Percentiles rank a stretch among this genome's conserved stretches.
Conservation (phyloP, 805 yeast genomes). For the Torulaspora microellipsoides region DNA sequence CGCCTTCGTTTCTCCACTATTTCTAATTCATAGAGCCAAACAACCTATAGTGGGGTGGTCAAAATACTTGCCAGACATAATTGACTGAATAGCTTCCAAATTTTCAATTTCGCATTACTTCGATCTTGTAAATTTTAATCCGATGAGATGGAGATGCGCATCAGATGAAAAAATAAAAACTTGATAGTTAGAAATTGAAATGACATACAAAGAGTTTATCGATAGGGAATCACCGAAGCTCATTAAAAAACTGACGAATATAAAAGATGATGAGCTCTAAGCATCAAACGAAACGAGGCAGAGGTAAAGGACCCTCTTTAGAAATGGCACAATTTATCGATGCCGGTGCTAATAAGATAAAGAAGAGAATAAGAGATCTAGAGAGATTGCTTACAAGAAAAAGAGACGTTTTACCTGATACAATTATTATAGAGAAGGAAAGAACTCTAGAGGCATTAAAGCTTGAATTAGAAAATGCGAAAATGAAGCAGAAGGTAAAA, state of each 20-base stretch:
- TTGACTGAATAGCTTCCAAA: too few species aligned
- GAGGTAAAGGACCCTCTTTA: slow-evolving; percentile 26
- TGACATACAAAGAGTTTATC: neutral
- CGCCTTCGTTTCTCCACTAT: too few species aligned
- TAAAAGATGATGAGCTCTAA: slow-evolving; percentile 5
- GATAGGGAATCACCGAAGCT: neutral
- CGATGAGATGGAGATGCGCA: slow-evolving; percentile 16
- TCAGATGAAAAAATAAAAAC: slow-evolving; percentile 7
- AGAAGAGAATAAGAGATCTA: slow-evolving; percentile 82
- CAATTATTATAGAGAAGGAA: slow-evolving; percentile 64
- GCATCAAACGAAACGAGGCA: slow-evolving; percentile 14
- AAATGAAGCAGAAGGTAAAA: slow-evolving; percentile 42
- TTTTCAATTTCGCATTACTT: too few species aligned
- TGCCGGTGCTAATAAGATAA: slow-evolving; percentile 52
- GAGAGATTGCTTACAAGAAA: slow-evolving; percentile 57
- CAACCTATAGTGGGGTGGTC: too few species aligned
- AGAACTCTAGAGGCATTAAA: slow-evolving; percentile 65
- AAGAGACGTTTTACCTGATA: slow-evolving; percentile 57
- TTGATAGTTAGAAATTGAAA: too few species aligned
- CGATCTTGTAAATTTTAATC: slow-evolving; percentile 20
- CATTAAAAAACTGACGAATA: neutral
- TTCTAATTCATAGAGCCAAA: too few species aligned
- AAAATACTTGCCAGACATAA: too few species aligned
- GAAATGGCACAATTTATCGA: slow-evolving; percentile 37
- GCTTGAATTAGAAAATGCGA: slow-evolving; percentile 50